These are phyloP conservation scores for Plasmodium billcollinsi DNA, from an alignment of 169 alveolate genomes.

Conservation along the genomic window DNA sequence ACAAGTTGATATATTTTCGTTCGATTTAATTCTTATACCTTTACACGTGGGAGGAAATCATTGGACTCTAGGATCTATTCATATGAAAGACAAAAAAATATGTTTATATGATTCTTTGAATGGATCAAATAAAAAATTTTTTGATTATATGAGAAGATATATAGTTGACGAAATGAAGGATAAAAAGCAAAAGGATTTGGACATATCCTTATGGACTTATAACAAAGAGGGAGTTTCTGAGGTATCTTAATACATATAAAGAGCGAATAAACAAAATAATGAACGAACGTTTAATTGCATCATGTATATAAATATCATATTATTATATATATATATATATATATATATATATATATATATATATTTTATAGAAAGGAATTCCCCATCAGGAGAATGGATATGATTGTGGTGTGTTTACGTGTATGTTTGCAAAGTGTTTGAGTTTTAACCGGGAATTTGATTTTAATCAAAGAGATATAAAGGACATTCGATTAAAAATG, in stretches of 20 bases:
- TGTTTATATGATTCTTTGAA: constrained; percentile 87
- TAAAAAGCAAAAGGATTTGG: constrained; percentile 70
- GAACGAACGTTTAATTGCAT: neutral
- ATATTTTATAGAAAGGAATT: constrained; percentile 44
- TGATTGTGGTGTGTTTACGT: constrained; percentile 93
- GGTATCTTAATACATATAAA: constrained; percentile 1
- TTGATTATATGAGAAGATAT: constrained; percentile 79
- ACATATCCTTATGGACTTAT: constrained; percentile 53
- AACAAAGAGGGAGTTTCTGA: constrained; percentile 29
- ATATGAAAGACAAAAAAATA: constrained; percentile 85
- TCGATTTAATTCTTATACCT: constrained; percentile 89
- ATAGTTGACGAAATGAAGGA: constrained; percentile 87
- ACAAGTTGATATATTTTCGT: constrained; percentile 86
- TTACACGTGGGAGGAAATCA: constrained; percentile 87
- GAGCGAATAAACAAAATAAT: neutral
- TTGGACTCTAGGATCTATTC: constrained; percentile 92
- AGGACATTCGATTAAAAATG: constrained; percentile 82
- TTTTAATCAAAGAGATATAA: constrained; percentile 84
- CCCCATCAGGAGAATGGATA: constrained; percentile 90
- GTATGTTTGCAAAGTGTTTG: constrained; percentile 92
- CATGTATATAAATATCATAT: neutral
- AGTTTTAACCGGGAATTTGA: constrained; percentile 86
- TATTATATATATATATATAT: neutral
- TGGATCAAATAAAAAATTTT: constrained; percentile 73
- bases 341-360: neutral